Evolutionary conservation across 2,329 filamentous ascomycete species (phyloP), one percentile per base, ranked within the genome.

Genomic region (Scytalidium sp.): DNA sequence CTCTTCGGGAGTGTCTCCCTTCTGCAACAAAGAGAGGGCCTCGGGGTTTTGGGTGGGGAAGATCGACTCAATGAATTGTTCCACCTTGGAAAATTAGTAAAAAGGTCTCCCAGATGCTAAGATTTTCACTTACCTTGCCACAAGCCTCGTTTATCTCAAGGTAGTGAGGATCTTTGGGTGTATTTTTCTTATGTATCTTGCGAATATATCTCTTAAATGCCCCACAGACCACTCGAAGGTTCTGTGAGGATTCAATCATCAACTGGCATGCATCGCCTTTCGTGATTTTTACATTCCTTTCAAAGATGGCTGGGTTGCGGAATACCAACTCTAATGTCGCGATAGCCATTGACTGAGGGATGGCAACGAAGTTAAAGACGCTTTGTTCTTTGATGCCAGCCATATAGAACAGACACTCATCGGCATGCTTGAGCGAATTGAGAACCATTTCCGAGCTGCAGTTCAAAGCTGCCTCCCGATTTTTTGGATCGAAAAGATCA

Each of bases 321-420:
- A 97, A 99, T 61, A 93, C 88, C 17, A 90, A 75, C 60, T 97
- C 92, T 40, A 97, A 74, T 1, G 93, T 97, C 8, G 94, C 93
- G 67, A 99, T 97, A 47, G 93, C 94, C 94, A 99, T 99, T 56
- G 85, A 78, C 70, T 99, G 94, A 2, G 94, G 94, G 56, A 99
- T 99, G 50, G 93, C 93, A 43, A 91, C 91, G 69, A 99, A 99
- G 79, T 99, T 99, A 83, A 99, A 99, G 21, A 96, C 90, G 66
- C 90, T 96, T 74, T 99, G 94, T 66, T 99, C 94, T 58, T 87
- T 86, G 56, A 99, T 83, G 43, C 89, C 94, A 4, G 93, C 93
- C 75, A 99, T 90, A 73, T 97, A 99, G 75, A 92, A 97, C n/a
- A 99, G 73, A 66, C 93, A 97, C 65, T 97, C 91, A 56, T 97